These are phyloP conservation scores for Saccharata proteae DNA, from an alignment of 2,329 filamentous ascomycete genomes.

Conservation along the genomic window DNA sequence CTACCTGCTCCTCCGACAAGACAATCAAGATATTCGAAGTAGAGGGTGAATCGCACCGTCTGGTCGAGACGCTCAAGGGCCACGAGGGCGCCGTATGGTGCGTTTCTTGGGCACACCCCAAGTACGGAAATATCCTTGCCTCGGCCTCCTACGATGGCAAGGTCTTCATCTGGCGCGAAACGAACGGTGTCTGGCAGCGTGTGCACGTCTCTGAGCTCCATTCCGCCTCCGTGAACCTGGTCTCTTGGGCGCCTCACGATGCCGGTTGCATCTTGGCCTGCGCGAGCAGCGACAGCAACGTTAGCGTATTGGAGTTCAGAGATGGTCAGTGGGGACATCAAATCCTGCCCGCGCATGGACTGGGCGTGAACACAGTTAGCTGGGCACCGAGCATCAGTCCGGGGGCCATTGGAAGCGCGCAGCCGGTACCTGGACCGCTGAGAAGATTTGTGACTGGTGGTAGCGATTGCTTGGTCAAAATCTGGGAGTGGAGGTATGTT, in stretches of 20 bases:
- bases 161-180: slow-evolving; percentile 96
- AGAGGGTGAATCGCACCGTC: slow-evolving; percentile 78
- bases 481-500: slow-evolving; percentile 75
- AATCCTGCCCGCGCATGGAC: slow-evolving; percentile 81
- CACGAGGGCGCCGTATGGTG: slow-evolving; percentile 98
- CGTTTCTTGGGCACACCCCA: slow-evolving; percentile 94
- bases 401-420: slow-evolving; percentile 67
- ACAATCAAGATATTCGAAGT: slow-evolving; percentile 99
- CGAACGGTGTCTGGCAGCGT: slow-evolving; percentile 49
- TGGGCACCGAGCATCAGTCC: slow-evolving; percentile 84
- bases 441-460: slow-evolving; percentile 89
- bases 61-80: slow-evolving; percentile 88
- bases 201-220: slow-evolving; percentile 90
- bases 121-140: slow-evolving; percentile 95
- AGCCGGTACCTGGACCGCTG: slow-evolving; percentile 43
- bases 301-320: slow-evolving; percentile 91
- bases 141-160: slow-evolving; percentile 95
- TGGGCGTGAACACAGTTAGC: slow-evolving; percentile 89
- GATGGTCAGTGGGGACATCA: slow-evolving; percentile 87
- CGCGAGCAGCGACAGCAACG: slow-evolving; percentile 85
- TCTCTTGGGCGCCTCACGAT: slow-evolving; percentile 96
- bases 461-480: slow-evolving; percentile 84
- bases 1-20: slow-evolving; percentile 94
- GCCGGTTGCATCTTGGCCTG: slow-evolving; percentile 88
- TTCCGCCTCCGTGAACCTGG: slow-evolving; percentile 92